A percentile compares a stretch with the other conserved stretches of the same genome.
Evolutionary conservation across 306 rosid genomes (phyloP).

Genomic region (Trifolium fragiferum): DNA sequence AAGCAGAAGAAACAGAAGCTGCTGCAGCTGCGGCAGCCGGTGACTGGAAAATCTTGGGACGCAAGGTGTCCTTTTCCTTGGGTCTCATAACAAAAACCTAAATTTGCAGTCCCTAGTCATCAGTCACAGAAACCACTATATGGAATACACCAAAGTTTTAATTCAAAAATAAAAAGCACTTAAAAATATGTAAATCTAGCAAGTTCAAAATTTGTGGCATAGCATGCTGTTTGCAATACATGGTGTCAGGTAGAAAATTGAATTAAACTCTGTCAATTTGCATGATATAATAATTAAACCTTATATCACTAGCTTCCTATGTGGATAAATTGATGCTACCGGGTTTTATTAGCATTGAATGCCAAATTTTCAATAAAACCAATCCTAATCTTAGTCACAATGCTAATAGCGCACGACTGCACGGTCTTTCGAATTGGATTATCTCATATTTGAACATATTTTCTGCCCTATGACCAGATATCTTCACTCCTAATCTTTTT

Average conservation of each 20-base stretch:
- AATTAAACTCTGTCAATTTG: constrained; percentile 11
- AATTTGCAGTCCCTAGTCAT: constrained; percentile 20
- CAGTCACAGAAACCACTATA: constrained; percentile 38
- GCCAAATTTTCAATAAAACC: constrained; percentile 23
- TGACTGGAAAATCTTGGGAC: constrained; percentile 90
- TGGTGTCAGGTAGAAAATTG: constrained; percentile 18
- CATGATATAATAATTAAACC: constrained; percentile 16
- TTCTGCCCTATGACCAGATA: constrained; percentile 10
- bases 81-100: constrained; percentile 90
- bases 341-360: constrained; percentile 12
- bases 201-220: constrained; percentile 1
- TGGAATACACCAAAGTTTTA: constrained; percentile 24
- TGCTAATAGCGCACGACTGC: not conserved
- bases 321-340: constrained; percentile 20
- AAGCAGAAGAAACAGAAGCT: constrained; percentile 95
- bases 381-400: constrained; percentile 4
- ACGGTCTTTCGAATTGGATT: constrained; percentile 9
- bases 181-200: constrained; percentile 28
- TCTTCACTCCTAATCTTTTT: constrained; percentile 20
- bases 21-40: constrained; percentile 99
- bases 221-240: constrained; percentile 11
- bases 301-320: constrained; percentile 7
- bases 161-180: constrained; percentile 5
- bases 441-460: constrained; percentile 17
- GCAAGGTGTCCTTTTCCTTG: constrained; percentile 61